A percentile compares a stretch with the other conserved stretches of the same genome.
Conservation (phyloP, 345 rosid species). For the Triadica sebifera region DNA sequence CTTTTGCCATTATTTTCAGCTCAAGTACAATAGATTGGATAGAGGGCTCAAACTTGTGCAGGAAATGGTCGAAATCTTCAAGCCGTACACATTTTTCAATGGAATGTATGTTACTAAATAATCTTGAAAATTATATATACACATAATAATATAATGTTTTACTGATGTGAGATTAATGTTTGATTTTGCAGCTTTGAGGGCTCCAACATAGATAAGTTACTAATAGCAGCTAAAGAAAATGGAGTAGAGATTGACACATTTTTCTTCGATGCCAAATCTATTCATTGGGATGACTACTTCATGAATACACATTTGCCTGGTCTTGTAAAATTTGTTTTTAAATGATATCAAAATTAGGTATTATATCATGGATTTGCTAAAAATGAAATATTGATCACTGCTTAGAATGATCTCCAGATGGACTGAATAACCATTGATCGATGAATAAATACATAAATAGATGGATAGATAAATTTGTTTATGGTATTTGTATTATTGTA, state of each 20-base stretch:
- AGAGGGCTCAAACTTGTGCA: background rate
- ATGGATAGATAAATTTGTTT: no score
- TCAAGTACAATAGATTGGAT: background rate
- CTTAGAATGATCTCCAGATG: no score
- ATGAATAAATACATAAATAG: no score
- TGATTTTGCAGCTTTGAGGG: conserved; percentile 7
- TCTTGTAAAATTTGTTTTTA: background rate
- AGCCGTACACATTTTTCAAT: conserved; percentile 11
- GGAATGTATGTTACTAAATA: conserved; percentile 12
- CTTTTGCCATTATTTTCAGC: background rate
- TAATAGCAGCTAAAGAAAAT: background rate
- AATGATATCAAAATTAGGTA: no score
- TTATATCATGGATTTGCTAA: no score
- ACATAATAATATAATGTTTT: background rate
- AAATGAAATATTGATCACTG: no score
- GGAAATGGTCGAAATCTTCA: background rate
- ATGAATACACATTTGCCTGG: conserved; percentile 14
- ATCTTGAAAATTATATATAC: background rate
- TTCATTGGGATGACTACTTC: conserved; percentile 16
- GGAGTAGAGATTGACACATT: background rate
- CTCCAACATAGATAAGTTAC: conserved; percentile 14
- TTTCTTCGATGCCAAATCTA: conserved; percentile 7
- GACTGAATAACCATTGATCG: no score
- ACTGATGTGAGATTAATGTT: background rate
- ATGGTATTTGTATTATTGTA: no score